These are phyloP conservation scores for Cladosporium halotolerans DNA, from an alignment of 2,329 filamentous ascomycete genomes.

Conservation along the genomic window DNA sequence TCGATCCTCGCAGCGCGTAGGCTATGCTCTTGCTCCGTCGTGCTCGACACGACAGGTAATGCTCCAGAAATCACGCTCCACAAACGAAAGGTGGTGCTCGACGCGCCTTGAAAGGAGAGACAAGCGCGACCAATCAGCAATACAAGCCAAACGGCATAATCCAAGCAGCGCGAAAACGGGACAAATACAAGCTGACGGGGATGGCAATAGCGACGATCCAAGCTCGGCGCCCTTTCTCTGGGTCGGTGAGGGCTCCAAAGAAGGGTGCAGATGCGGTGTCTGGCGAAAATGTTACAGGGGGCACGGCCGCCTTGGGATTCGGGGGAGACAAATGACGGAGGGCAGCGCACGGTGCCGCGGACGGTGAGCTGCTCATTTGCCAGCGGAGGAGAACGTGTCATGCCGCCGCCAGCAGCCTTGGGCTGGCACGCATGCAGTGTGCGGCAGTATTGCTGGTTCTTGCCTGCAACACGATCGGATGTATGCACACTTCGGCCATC, in stretches of 20 bases:
- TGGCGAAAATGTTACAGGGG: slow-evolving; percentile 9
- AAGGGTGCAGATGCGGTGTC: slow-evolving; percentile 9
- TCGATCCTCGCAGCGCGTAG: background rate
- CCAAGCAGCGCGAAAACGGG: slow-evolving; percentile 3
- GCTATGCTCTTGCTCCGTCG: background rate
- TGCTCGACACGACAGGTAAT: background rate
- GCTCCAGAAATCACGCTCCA: slow-evolving; percentile 1
- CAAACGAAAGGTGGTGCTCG: slow-evolving; percentile 6
- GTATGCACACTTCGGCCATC: background rate
- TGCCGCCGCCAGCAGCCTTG: background rate
- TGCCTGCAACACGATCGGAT: background rate
- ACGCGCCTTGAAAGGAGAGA: slow-evolving; percentile 3
- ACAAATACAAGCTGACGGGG: background rate
- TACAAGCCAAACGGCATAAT: slow-evolving; percentile 9
- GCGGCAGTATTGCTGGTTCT: background rate
- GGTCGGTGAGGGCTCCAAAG: slow-evolving; percentile 8
- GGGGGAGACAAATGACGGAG: slow-evolving; percentile 8
- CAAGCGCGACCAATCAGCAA: background rate
- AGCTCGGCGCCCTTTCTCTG: slow-evolving; percentile 8
- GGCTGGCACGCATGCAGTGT: background rate
- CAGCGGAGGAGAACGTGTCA: slow-evolving; percentile 4
- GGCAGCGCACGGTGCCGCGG: background rate
- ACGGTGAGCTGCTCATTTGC: slow-evolving; percentile 10
- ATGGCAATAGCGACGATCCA: background rate
- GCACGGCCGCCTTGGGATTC: slow-evolving; percentile 2